Base-by-base conservation (phyloP, 352 stramenopile species). In the Phytophthora megakarya region DNA sequence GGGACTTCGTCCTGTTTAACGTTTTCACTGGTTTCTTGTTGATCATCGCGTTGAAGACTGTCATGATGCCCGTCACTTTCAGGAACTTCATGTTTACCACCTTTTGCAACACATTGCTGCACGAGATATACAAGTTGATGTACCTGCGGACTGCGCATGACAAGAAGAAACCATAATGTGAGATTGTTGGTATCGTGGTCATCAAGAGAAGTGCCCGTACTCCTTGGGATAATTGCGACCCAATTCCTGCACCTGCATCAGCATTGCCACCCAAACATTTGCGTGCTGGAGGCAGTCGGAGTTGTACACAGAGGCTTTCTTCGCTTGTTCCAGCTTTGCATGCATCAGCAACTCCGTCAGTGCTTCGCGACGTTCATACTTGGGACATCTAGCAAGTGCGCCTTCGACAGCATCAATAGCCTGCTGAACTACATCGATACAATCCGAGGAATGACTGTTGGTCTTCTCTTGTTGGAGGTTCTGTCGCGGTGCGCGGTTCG, bases 41-140 rank as follows among this genome's bases (percentile, higher is more conserved):
- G 60, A n/a, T 50, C 45, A 5, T 58, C 37, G 35, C 28, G 22
- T 19, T 28, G 25, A 26, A 37, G 22, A 18, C 39, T 11, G 40
- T 49, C 38, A n/a, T 42, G 46, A 11, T 64, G 49, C 12, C 72
- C 50, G 10, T 79, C 66, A 6, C 67, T 26, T 49, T 81, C 75
- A 2, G 66, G 58, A 47, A 67, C 37, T 47, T 76, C 72, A 7
- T 65, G 65, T 21, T 75, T 74, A 18, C 60, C 43, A 28, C 49
- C 28, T 63, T 59, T 63, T 53, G 38, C 54, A 49, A 74, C 54
- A 47, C 66, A 58, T 18, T 69, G 65, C 45, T 71, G 65, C 1
- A 81, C 59, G 13, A 77, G 45, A 39, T 67, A 65, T 32, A 83
- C 66, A 13, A 83, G 59, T 32, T 81, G 65, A 44, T 79, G 72